Conservation (phyloP, 768 basidiomycete genomes). For the Leccinum uliginosum region DNA sequence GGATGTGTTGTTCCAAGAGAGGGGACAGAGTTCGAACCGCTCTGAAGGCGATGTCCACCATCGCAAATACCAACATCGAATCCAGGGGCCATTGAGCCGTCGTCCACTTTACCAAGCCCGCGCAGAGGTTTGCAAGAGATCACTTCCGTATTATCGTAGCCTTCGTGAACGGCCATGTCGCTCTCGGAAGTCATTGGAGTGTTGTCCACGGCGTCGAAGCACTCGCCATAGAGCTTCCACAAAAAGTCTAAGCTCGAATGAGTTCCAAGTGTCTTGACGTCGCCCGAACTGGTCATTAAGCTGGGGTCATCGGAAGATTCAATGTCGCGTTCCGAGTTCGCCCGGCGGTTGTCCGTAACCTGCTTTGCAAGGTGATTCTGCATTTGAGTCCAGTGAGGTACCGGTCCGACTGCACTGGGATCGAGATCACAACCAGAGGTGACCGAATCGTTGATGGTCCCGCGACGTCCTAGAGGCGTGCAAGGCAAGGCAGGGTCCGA, state of each 20-base stretch:
- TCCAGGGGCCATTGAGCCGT: background rate
- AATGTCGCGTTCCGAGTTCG: background rate
- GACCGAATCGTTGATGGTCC: background rate
- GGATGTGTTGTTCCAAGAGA: no score
- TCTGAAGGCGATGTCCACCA: background rate
- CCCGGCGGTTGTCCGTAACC: background rate
- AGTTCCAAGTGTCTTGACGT: background rate
- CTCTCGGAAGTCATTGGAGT: background rate
- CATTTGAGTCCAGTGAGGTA: no score
- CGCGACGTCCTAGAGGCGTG: background rate
- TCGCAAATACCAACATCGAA: background rate
- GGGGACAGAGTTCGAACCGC: no score
- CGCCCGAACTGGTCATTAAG: background rate
- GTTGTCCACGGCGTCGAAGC: background rate
- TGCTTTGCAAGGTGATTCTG: no score
- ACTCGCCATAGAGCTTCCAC: slow-evolving; percentile 1
- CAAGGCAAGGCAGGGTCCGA: background rate
- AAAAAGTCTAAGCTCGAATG: slow-evolving; percentile 6
- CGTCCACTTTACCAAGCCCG: background rate
- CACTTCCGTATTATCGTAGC: background rate
- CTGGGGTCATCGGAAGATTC: background rate
- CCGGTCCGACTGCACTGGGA: no score
- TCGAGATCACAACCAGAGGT: background rate
- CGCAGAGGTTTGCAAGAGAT: background rate
- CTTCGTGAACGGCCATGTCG: background rate